phyloP scores from a whole-genome alignment of 345 rosid genomes.

The Psidium friedrichsthalianum region DNA sequence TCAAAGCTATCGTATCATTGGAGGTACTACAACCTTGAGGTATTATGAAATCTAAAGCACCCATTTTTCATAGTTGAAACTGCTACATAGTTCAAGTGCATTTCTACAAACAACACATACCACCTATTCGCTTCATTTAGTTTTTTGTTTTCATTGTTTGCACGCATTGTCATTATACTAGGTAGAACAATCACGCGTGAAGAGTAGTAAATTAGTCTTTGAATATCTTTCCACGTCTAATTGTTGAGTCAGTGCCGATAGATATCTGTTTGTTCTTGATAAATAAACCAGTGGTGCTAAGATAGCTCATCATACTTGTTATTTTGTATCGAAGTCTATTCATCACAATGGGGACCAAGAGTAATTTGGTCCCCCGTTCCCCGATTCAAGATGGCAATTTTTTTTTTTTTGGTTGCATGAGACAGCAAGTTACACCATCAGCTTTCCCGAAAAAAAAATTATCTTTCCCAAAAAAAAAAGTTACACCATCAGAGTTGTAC shows the following conservation, averaged over 20 bases:
- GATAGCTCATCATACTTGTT: neutral
- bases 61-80: neutral
- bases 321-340: neutral
- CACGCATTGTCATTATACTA: neutral
- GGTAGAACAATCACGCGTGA: neutral
- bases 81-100: neutral
- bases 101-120: neutral
- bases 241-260: neutral
- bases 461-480: no score
- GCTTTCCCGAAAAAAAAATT: no score
- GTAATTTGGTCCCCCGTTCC: neutral
- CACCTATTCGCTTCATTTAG: neutral
- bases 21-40: neutral
- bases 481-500: neutral
- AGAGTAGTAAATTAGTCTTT: neutral
- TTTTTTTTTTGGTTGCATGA: no score
- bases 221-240: neutral
- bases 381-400: neutral
- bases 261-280: neutral
- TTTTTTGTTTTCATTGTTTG: neutral
- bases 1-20: neutral
- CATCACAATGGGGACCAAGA: neutral
- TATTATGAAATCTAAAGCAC: neutral
- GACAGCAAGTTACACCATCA: neutral
- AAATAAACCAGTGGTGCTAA: neutral